Percentiles rank a stretch among this genome's conserved stretches.
Evolutionary conservation across 352 stramenopile species (phyloP).

Genomic region (Phytophthora cryptogea): DNA sequence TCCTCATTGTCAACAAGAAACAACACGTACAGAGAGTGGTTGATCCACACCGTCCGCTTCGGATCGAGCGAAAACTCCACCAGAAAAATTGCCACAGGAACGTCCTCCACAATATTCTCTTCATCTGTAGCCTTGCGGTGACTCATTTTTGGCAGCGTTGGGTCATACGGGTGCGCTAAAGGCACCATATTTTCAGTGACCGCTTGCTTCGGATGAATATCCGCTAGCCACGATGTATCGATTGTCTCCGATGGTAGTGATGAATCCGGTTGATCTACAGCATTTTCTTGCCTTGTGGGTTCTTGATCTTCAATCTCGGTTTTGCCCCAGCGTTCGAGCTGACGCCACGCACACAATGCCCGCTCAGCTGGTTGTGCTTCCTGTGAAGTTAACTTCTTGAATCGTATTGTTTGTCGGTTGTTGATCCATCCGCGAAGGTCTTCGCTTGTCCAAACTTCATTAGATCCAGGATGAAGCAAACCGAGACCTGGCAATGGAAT

Average conservation of each 20-base stretch:
- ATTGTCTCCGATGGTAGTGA: neutral
- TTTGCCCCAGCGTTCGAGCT: conserved; percentile 37
- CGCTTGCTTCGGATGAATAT: conserved; percentile 38
- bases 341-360: conserved; percentile 36
- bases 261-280: neutral
- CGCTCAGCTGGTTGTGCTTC: conserved; percentile 27
- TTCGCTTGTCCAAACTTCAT: conserved; percentile 50
- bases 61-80: conserved; percentile 75
- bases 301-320: neutral
- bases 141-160: conserved; percentile 20
- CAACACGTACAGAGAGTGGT: conserved; percentile 62
- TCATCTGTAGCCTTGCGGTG: conserved; percentile 11
- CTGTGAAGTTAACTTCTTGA: conserved; percentile 27
- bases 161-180: conserved; percentile 23
- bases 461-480: conserved; percentile 25
- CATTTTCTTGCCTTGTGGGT: neutral
- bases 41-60: conserved; percentile 65
- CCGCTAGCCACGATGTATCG: conserved; percentile 28
- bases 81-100: conserved; percentile 62
- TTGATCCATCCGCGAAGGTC: conserved; percentile 60
- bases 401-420: conserved; percentile 48
- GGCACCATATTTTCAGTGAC: conserved; percentile 35
- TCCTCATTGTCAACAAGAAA: neutral
- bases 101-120: conserved; percentile 32
- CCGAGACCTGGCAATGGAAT: conserved; percentile 60